Percentiles rank a stretch among this genome's conserved stretches.
phyloP scores from a whole-genome alignment of 108 stramenopile genomes.

The Stephanodiscus triporus region DNA sequence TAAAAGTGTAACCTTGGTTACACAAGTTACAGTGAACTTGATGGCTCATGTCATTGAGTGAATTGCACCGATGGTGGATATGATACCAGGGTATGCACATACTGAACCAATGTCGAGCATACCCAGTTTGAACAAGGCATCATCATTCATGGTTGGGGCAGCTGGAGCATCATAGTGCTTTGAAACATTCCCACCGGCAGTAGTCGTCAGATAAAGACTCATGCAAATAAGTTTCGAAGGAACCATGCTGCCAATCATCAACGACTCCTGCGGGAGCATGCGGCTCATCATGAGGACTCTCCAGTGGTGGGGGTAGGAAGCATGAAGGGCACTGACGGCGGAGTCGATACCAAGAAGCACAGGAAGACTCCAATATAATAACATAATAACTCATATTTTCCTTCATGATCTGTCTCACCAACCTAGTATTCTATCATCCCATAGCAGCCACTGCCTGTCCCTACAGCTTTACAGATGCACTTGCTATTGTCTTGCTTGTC shows the following conservation, averaged over 20 bases:
- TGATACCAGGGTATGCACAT: no score
- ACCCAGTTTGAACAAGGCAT: constrained; percentile 8
- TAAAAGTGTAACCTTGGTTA: no score
- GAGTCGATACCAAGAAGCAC: not conserved
- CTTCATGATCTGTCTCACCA: no score
- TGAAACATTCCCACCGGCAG: not conserved
- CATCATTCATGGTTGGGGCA: constrained; percentile 4
- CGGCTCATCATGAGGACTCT: not conserved
- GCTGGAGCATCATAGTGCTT: not conserved
- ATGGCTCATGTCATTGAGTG: no score
- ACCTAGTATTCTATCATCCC: no score
- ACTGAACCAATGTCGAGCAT: not conserved
- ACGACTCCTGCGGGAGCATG: not conserved
- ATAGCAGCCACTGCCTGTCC: no score
- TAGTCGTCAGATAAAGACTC: constrained; percentile 3
- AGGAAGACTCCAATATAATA: constrained; percentile 5
- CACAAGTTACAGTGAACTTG: no score
- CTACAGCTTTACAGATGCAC: no score
- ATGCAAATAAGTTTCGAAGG: not conserved
- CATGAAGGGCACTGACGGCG: not conserved
- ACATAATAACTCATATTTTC: no score
- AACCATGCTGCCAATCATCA: not conserved
- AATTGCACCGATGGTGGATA: no score
- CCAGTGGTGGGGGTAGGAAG: no score
- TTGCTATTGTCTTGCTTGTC: no score